These are phyloP conservation scores for Spatholobus suberectus DNA, from an alignment of 306 rosid species.

Conservation along the genomic window DNA sequence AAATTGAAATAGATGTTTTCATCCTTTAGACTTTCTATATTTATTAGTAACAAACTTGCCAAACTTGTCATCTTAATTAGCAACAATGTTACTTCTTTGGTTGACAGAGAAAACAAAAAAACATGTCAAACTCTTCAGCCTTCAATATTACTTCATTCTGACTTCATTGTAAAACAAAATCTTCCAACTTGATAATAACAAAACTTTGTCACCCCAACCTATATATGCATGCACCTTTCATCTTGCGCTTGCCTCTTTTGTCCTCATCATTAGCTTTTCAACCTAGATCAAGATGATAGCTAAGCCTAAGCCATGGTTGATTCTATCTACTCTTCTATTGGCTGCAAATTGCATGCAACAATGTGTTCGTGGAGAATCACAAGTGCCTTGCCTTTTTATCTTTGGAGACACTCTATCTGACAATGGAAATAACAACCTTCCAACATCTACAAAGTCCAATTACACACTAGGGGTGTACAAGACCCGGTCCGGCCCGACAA, in stretches of 20 bases:
- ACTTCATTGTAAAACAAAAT: too few species aligned
- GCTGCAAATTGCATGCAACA: neutral
- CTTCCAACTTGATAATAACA: neutral
- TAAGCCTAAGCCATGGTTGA: neutral
- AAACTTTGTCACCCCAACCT: neutral
- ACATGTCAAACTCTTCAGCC: too few species aligned
- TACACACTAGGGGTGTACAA: too few species aligned
- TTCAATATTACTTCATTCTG: neutral
- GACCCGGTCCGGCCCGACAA: too few species aligned
- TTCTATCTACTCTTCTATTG: constrained; percentile 12
- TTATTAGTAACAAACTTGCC: neutral
- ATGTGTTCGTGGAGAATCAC: neutral
- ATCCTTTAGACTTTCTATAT: neutral
- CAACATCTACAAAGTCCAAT: constrained; percentile 40
- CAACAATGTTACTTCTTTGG: neutral
- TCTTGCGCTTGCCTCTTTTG: too few species aligned
- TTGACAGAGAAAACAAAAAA: too few species aligned
- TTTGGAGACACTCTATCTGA: constrained; percentile 72
- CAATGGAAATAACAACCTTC: constrained; percentile 65
- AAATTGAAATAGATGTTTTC: neutral
- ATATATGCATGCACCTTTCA: neutral
- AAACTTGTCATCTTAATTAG: neutral
- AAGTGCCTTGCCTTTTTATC: constrained; percentile 56
- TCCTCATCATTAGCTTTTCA: too few species aligned
- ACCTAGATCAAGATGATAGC: too few species aligned